Evolutionary conservation across 78 protist genomes (phyloP).

Genomic region (Dictyostelium purpureum): DNA sequence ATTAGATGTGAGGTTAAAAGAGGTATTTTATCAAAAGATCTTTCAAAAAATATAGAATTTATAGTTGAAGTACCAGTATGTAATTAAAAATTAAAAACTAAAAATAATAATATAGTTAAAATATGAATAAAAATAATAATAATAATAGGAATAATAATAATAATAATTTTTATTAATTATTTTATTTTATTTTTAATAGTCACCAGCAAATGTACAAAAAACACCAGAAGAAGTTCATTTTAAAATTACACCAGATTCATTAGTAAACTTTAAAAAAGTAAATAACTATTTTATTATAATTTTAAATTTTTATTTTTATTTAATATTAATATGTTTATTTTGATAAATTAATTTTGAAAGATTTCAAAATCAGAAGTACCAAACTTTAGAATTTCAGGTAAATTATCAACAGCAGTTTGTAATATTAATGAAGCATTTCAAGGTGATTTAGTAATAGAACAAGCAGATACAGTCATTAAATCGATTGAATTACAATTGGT

Average conservation of each 20-base stretch:
- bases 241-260: slow-evolving; percentile 78
- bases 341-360: slow-evolving; percentile 4
- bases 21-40: slow-evolving; percentile 83
- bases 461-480: slow-evolving; percentile 68
- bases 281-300: background rate
- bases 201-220: background rate
- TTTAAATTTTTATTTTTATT: background rate
- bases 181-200: background rate
- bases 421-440: slow-evolving; percentile 86
- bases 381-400: slow-evolving; percentile 86
- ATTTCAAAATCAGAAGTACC: slow-evolving; percentile 83
- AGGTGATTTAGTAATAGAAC: slow-evolving; percentile 83
- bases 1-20: slow-evolving; percentile 82
- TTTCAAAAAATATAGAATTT: slow-evolving; percentile 75
- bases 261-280: slow-evolving; percentile 76
- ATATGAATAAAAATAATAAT: background rate
- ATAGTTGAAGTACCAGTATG: slow-evolving; percentile 82
- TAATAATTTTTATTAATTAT: background rate
- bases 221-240: slow-evolving; percentile 68
- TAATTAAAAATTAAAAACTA: background rate
- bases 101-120: background rate
- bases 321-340: background rate
- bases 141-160: too few species aligned
- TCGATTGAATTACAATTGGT: slow-evolving; percentile 95
- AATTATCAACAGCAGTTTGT: slow-evolving; percentile 64